phyloP scores from a whole-genome alignment of 2,329 filamentous ascomycete genomes.

The Trichoderma sp. region DNA sequence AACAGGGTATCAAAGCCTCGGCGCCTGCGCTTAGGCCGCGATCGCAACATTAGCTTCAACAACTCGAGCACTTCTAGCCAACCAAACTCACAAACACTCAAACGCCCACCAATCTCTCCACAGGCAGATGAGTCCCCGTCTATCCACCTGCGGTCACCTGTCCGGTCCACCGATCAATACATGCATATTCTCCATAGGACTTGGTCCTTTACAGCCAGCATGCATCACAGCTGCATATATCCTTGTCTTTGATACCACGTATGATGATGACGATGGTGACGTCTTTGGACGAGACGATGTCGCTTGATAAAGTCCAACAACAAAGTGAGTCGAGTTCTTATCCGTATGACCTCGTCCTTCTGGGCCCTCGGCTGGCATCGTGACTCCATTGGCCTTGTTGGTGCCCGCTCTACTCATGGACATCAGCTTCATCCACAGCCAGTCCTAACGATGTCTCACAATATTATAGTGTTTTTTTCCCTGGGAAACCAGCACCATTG shows the following conservation, averaged over 20 bases:
- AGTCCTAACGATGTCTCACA: neutral
- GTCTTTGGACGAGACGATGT: constrained; percentile 2
- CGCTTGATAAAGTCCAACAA: neutral
- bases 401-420: neutral
- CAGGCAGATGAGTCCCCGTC: neutral
- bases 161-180: constrained; percentile 6
- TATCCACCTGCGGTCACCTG: constrained; percentile 10
- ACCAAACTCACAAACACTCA: constrained; percentile 5
- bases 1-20: neutral
- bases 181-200: constrained; percentile 13
- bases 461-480: neutral
- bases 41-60: constrained; percentile 1
- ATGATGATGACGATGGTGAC: constrained; percentile 14
- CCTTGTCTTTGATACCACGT: constrained; percentile 7
- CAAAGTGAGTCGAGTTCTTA: neutral
- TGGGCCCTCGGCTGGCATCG: neutral
- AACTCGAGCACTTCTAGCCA: neutral
- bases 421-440: neutral
- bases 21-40: constrained; percentile 7
- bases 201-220: neutral
- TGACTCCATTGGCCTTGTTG: neutral
- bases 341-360: neutral
- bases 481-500: neutral
- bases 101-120: neutral
- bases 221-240: constrained; percentile 10